Base-by-base conservation (phyloP, 805 yeast genomes). In the Saccharomycopsis amapae region DNA sequence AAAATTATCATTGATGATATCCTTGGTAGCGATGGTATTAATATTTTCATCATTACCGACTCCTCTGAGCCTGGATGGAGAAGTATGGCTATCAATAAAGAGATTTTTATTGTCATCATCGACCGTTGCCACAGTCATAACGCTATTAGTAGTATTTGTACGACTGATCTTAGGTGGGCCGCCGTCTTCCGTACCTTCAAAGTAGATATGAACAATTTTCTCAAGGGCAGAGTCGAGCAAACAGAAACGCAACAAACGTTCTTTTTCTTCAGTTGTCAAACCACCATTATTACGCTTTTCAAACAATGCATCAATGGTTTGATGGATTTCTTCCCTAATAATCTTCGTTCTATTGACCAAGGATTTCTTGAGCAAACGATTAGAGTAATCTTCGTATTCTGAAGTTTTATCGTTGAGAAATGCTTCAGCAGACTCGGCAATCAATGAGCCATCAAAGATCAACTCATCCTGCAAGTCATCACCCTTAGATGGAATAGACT, bases 341-440 rank as follows among this genome's bases (percentile, higher is more conserved):
- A 57, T 57, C 6, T 55, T 53, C 9, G 76, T 68, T 49, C 76
- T 66, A 28, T 64, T 63, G 24, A 76, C 56, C 52, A 65, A 66
- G 46, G 63, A 67, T 46, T 57, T 68, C 49, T 65, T 62, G 49
- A 66, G 54, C 53, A 62, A 61, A 55, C 64, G 58, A 56, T 62
- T 61, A 2, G 67, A 59, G 46, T 65, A 61, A 37, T 63, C 65
- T 45, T 72, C 66, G 38, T 63, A 60, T 17, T 49, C 52, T 20
- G 48, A 45, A 4, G 54, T 39, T 35, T 60, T 59, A 26, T 63
- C 66, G 41, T 68, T 75, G 45, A 84, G 61, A 45, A 84, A 61
- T 49, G 76, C 75, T 50, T 79, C 87, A 0, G 89, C 90, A 2
- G 86, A 75, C 59, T 81, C 81, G 56, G 86, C 79, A 40, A 84